Conservation (phyloP, 768 basidiomycete species). For the Holtermanniella nyarrowii region DNA sequence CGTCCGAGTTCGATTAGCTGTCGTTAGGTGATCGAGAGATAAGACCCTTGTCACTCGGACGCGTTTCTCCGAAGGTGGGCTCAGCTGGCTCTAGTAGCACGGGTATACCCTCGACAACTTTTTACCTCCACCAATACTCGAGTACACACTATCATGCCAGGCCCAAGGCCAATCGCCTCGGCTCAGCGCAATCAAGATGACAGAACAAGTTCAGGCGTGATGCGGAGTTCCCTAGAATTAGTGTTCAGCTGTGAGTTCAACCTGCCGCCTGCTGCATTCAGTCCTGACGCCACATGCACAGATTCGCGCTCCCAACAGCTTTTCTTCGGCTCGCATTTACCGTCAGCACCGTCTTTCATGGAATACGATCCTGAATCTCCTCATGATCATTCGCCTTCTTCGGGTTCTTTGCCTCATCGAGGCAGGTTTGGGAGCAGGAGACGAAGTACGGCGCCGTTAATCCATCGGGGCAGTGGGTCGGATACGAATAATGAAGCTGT, state of each 20-base stretch:
- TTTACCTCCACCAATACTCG: no score
- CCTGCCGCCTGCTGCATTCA: background rate
- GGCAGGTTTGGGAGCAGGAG: constrained; percentile 2
- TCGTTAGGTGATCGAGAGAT: no score
- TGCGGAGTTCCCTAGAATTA: constrained; percentile 24
- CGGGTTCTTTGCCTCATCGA: background rate
- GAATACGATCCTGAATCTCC: constrained; percentile 2
- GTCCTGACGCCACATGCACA: constrained; percentile 1
- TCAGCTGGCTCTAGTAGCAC: no score
- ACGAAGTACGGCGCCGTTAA: background rate
- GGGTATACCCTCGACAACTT: no score
- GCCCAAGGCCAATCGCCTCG: background rate
- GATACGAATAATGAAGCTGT: constrained; percentile 4
- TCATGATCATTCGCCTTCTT: background rate
- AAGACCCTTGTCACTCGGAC: no score
- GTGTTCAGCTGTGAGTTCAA: constrained; percentile 30
- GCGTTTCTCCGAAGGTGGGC: no score
- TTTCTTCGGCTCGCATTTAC: constrained; percentile 22
- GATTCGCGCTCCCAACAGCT: constrained; percentile 34
- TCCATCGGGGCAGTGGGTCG: background rate
- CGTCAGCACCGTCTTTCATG: constrained; percentile 35
- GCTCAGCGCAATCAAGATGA: background rate
- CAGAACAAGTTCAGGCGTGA: constrained; percentile 1
- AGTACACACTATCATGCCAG: background rate
- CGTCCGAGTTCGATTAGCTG: no score